phyloP scores from a whole-genome alignment of 2,329 filamentous ascomycete species.

The Apiospora hydei region DNA sequence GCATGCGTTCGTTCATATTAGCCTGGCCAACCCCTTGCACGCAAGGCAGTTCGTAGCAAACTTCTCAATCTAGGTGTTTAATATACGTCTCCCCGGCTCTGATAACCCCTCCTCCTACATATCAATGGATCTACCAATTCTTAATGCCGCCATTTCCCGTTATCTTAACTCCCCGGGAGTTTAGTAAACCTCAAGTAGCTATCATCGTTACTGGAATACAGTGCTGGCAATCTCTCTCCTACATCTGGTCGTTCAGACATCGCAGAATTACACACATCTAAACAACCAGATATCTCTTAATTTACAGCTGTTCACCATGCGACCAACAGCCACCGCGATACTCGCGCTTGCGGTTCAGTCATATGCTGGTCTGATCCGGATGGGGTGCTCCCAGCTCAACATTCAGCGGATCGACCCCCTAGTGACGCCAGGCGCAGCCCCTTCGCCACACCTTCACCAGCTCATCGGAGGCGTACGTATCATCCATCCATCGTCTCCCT shows the following conservation, averaged over 20 bases:
- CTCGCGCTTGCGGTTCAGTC: not conserved
- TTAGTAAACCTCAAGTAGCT: not conserved
- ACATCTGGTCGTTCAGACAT: no score
- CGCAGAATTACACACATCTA: no score
- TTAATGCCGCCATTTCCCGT: not conserved
- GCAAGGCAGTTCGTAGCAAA: not conserved
- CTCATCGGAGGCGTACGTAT: constrained; percentile 23
- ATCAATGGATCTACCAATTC: not conserved
- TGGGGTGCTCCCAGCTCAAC: constrained; percentile 21
- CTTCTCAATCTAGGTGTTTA: not conserved
- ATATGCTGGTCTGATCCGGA: not conserved
- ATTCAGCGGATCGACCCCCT: constrained; percentile 24
- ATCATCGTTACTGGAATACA: no score
- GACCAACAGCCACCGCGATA: not conserved
- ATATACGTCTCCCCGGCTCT: not conserved
- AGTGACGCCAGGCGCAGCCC: constrained; percentile 21
- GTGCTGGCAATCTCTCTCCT: no score
- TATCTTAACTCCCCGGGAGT: not conserved
- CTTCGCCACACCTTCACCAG: constrained; percentile 23
- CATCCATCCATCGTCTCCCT: no score
- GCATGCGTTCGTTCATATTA: not conserved
- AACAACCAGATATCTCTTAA: no score
- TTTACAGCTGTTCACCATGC: not conserved
- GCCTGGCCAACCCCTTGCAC: not conserved
- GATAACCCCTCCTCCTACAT: not conserved